Base-by-base conservation (phyloP, 2,329 filamentous ascomycete genomes). In the Hymenoscyphus linearis region DNA sequence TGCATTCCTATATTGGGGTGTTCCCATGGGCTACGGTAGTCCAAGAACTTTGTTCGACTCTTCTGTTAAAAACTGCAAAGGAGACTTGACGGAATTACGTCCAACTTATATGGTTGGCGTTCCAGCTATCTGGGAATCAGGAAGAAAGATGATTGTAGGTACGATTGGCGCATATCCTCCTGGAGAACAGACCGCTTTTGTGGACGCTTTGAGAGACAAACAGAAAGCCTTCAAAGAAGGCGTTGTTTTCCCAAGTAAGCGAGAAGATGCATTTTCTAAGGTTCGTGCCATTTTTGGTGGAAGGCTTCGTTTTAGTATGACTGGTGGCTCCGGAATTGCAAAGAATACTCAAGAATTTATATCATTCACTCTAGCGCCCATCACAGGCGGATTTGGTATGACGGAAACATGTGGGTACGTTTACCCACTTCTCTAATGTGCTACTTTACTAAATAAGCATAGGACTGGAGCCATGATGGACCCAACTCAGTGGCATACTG, bases 41-140 rank as follows among this genome's bases (percentile, higher is more conserved):
- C 88, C 92, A 9, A 86, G 90, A 69, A 98, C 95, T 0, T 81
- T 98, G 61, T 90, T 93, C 10, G 93, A 98, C 72, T 77, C 79
- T 2, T 95, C 90, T 18, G 89, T 96, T 76, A 86, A 87, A 67
- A 93, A 97, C 76, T 97, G 90, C 78, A 85, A 87, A 68, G 93
- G 95, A 68, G 95, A 99, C 70, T 96, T 99, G 77, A 89, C 90
- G 62, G 92, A 96, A 73, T 88, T 97, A 74, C 84, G 83, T 68
- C 95, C 95, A 0, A 95, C 92, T 1, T 84, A 96, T 71, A 83
- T 99, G 72, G 89, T 97, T 40, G 95, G 95, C 73, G 95, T 99
- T 4, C 95, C 95, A 1, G 93, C 96, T 60, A 89, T 98, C 36
- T 99, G 93, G 93, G 95, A 98, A 78, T 93, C 91, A 0, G 89